Base-by-base conservation (phyloP, 192 early-diverging fungal genomes). In the Neocallimastix lanati region DNA sequence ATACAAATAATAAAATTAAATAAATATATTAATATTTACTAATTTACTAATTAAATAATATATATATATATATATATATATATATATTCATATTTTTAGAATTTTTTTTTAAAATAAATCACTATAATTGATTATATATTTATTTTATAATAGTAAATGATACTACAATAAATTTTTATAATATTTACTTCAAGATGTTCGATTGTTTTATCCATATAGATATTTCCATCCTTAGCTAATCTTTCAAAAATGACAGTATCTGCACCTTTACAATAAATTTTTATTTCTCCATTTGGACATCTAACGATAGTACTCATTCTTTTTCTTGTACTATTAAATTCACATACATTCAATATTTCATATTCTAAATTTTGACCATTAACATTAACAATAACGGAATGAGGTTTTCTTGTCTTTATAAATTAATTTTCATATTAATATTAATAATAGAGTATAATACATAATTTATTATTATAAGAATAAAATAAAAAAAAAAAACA, bases 321-420 rank as follows among this genome's bases (percentile, higher is more conserved):
- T 84, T 99, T 99, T 67, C 97, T 90, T 25, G 96, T 97, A 76
- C 94, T 95, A 85, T 99, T 97, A 89, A 99, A 99, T 87, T 99
- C 97, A 85, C 94, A 96, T 80, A 98, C 92, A 80, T 96, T 95
- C 21, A 99, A 85, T 29, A 99, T 91, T 86, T 97, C 94, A 82
- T 91, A 98, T 82, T 97, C 95, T 36, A 86, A 85, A 28, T 90
- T 84, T 15, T 79, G 50, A 12, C 83, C 85, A 40, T 87, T 82
- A 76, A 83, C 81, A 5, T 50, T 81, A 77, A 86, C 84, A 12
- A 85, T 85, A 14, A 90, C 88, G 16, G 86, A 87, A 28, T 82
- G 83, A 6, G 89, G 89, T 15, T 82, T 78, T 29, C 89, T 87
- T n/a, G 88, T 89, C 40, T 50, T 7, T 21, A 38, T n/a, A n/a